phyloP scores from a whole-genome alignment of 352 stramenopile species.

The Phytopythium helicoides region DNA sequence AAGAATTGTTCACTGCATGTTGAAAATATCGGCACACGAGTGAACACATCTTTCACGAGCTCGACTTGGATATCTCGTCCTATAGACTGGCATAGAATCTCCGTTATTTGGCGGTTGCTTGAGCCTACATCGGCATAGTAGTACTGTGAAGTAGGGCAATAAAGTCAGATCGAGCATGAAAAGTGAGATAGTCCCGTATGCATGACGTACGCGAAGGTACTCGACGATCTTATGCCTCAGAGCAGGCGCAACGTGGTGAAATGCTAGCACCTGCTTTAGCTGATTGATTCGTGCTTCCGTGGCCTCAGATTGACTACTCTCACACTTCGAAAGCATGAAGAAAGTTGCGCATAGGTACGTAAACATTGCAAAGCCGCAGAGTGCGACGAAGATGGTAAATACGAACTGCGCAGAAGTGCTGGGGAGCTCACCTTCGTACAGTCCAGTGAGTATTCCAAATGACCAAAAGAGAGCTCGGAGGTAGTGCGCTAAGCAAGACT shows the following conservation, averaged over 20 bases:
- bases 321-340: constrained; percentile 69
- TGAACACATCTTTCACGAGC: constrained; percentile 34
- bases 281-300: constrained; percentile 54
- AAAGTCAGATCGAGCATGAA: too few species aligned
- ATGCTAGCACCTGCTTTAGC: constrained; percentile 51
- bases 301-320: constrained; percentile 38
- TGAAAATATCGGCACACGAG: constrained; percentile 35
- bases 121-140: constrained; percentile 45
- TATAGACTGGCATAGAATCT: constrained; percentile 47
- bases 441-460: constrained; percentile 44
- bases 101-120: constrained; percentile 38
- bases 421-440: constrained; percentile 52
- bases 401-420: constrained; percentile 35
- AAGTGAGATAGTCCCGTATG: too few species aligned
- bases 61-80: constrained; percentile 52
- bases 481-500: constrained; percentile 23
- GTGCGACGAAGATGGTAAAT: constrained; percentile 50
- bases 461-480: constrained; percentile 54
- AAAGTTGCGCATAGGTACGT: constrained; percentile 59
- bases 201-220: constrained; percentile 37
- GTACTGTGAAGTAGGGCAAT: constrained; percentile 9
- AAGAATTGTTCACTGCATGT: constrained; percentile 42
- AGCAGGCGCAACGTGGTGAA: constrained; percentile 39
- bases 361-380: constrained; percentile 56
- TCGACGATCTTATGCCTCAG: constrained; percentile 39